Conservation (phyloP, 805 yeast species). For the Naumovozyma baii region DNA sequence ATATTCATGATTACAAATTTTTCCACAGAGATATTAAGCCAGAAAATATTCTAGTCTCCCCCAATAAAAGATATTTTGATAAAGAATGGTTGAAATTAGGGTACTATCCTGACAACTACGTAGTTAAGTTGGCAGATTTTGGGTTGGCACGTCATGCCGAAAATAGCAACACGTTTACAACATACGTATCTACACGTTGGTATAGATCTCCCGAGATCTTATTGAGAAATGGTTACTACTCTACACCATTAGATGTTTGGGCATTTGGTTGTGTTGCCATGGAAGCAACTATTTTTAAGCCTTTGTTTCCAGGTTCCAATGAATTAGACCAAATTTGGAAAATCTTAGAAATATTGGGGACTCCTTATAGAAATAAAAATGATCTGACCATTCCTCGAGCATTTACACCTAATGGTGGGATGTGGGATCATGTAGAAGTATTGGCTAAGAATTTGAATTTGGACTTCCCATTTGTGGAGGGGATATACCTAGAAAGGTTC, state of each 20-base stretch:
- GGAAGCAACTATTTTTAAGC: conserved; percentile 61
- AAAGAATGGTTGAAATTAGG: conserved; percentile 23
- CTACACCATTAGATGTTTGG: conserved; percentile 74
- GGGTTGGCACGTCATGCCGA: conserved; percentile 60
- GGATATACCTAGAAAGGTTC: conserved; percentile 38
- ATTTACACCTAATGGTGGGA: conserved; percentile 53
- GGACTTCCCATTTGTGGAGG: conserved; percentile 45
- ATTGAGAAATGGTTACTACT: conserved; percentile 50
- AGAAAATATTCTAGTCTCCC: conserved; percentile 72
- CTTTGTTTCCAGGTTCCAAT: conserved; percentile 75
- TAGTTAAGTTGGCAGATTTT: conserved; percentile 70
- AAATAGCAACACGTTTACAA: conserved; percentile 51
- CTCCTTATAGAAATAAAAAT: conserved; percentile 40
- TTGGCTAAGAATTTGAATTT: conserved; percentile 49
- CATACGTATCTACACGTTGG: conserved; percentile 80
- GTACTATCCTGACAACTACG: conserved; percentile 34
- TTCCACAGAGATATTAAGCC: conserved; percentile 90
- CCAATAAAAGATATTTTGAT: conserved; percentile 44
- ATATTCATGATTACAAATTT: conserved; percentile 57
- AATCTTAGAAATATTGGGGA: conserved; percentile 60
- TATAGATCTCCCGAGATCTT: conserved; percentile 76
- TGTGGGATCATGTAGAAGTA: conserved; percentile 54
- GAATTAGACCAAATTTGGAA: conserved; percentile 72
- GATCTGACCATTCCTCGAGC: conserved; percentile 14
- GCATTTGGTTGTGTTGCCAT: conserved; percentile 75